Conservation (phyloP, 2,329 filamentous ascomycete species). For the Aspergillus carbonarius region DNA sequence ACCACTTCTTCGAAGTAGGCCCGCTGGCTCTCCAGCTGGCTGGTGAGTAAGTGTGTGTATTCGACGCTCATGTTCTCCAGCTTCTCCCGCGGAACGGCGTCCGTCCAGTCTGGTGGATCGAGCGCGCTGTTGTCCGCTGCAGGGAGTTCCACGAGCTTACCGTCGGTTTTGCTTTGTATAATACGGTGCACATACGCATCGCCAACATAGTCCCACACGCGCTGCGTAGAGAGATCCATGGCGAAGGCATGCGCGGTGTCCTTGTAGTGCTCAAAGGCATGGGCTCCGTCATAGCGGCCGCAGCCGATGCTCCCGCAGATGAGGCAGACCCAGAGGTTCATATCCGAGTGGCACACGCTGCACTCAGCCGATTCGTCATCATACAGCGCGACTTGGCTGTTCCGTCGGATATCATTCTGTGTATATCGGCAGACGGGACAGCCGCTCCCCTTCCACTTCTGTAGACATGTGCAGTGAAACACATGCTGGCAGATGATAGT, state of each 20-base stretch:
- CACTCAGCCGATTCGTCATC: slow-evolving; percentile 63
- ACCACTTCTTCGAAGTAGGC: slow-evolving; percentile 93
- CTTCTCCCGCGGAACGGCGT: slow-evolving; percentile 57
- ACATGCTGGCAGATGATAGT: slow-evolving; percentile 97
- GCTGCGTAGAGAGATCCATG: slow-evolving; percentile 87
- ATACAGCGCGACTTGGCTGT: slow-evolving; percentile 52
- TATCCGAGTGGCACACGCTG: slow-evolving; percentile 72
- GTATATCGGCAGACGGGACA: slow-evolving; percentile 96
- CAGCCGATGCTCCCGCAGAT: slow-evolving; percentile 93
- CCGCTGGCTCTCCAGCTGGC: slow-evolving; percentile 88
- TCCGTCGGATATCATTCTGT: slow-evolving; percentile 55
- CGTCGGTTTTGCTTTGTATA: slow-evolving; percentile 89
- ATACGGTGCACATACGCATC: slow-evolving; percentile 95
- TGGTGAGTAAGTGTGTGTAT: slow-evolving; percentile 90
- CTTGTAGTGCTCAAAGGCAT: slow-evolving; percentile 92
- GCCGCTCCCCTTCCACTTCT: slow-evolving; percentile 92
- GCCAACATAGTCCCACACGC: slow-evolving; percentile 96
- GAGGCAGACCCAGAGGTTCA: slow-evolving; percentile 92
- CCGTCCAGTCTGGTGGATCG: slow-evolving; percentile 44
- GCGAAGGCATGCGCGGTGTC: slow-evolving; percentile 86
- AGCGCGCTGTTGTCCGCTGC: slow-evolving; percentile 50
- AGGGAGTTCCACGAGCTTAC: slow-evolving; percentile 88
- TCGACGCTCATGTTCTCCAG: slow-evolving; percentile 81
- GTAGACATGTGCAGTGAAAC: slow-evolving; percentile 93
- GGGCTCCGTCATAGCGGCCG: slow-evolving; percentile 88